These are phyloP conservation scores for Cystobasidium ongulense DNA, from an alignment of 768 basidiomycete species.

Conservation along the genomic window DNA sequence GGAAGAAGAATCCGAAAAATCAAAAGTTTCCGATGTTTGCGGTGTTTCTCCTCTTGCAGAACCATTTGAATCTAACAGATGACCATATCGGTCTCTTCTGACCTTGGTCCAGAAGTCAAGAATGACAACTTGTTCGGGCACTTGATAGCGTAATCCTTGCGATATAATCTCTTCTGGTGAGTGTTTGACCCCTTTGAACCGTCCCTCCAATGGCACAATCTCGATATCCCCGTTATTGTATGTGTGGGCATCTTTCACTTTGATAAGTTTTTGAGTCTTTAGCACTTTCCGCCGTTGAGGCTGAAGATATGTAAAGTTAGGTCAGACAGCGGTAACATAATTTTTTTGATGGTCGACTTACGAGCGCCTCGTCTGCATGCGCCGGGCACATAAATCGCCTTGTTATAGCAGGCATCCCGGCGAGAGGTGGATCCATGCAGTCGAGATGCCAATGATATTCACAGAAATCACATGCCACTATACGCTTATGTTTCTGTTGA, in stretches of 20 bases:
- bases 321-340: neutral
- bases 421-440: conserved; percentile 82
- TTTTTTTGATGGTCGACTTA: conserved; percentile 49
- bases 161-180: conserved; percentile 71
- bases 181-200: conserved; percentile 37
- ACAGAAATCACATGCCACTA: conserved; percentile 93
- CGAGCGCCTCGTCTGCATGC: conserved; percentile 77
- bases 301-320: conserved; percentile 48
- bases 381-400: conserved; percentile 99
- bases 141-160: conserved; percentile 68
- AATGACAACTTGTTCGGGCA: conserved; percentile 82
- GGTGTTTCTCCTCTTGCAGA: neutral
- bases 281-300: conserved; percentile 66
- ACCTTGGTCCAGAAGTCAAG: conserved; percentile 90
- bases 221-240: conserved; percentile 90
- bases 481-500: conserved; percentile 51
- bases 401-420: conserved; percentile 70
- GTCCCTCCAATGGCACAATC: conserved; percentile 62
- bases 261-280: conserved; percentile 57
- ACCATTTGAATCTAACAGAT: neutral
- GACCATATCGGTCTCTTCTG: conserved; percentile 24
- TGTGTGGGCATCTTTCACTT: conserved; percentile 63
- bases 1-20: conserved; percentile 25
- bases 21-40: neutral
- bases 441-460: conserved; percentile 92